Evolutionary conservation across 768 basidiomycete genomes (phyloP).

Genomic region (Boletus subparvulus): DNA sequence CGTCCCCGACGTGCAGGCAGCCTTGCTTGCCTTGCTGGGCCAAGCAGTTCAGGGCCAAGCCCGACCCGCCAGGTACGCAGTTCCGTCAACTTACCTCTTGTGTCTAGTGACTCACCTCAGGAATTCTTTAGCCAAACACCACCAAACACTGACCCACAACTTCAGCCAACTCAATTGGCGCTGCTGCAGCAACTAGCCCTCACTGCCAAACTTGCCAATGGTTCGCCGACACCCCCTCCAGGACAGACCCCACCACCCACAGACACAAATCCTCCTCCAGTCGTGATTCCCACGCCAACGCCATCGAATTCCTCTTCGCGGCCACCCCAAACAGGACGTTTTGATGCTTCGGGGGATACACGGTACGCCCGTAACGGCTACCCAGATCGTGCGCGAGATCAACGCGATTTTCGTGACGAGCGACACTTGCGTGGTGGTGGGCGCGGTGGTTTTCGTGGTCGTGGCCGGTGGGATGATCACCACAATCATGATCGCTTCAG

Average conservation of each 20-base stretch:
- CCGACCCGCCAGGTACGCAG: slow-evolving; percentile 38
- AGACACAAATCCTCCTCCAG: not conserved
- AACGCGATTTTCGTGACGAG: slow-evolving; percentile 51
- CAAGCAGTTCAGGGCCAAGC: slow-evolving; percentile 53
- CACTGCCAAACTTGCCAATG: slow-evolving; percentile 46
- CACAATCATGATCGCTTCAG: slow-evolving; percentile 41
- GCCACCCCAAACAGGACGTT: slow-evolving; percentile 22
- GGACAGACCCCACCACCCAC: slow-evolving; percentile 31
- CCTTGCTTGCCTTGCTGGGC: slow-evolving; percentile 66
- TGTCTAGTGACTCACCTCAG: not conserved
- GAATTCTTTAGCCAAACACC: slow-evolving; percentile 55
- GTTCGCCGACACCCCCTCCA: slow-evolving; percentile 24
- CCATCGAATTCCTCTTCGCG: slow-evolving; percentile 14
- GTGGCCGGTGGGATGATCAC: slow-evolving; percentile 67
- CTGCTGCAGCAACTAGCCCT: slow-evolving; percentile 77
- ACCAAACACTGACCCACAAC: slow-evolving; percentile 49
- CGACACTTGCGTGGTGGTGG: slow-evolving; percentile 51
- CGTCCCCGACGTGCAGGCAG: slow-evolving; percentile 50
- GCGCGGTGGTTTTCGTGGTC: slow-evolving; percentile 57
- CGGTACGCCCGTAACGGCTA: slow-evolving; percentile 32
- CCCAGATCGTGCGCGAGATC: slow-evolving; percentile 46
- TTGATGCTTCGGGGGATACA: slow-evolving; percentile 38
- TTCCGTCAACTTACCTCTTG: slow-evolving; percentile 2
- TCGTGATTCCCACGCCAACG: slow-evolving; percentile 16
- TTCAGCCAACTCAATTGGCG: slow-evolving; percentile 61